phyloP scores from a whole-genome alignment of 2,329 filamentous ascomycete species.

The Clarireedia paspali region DNA sequence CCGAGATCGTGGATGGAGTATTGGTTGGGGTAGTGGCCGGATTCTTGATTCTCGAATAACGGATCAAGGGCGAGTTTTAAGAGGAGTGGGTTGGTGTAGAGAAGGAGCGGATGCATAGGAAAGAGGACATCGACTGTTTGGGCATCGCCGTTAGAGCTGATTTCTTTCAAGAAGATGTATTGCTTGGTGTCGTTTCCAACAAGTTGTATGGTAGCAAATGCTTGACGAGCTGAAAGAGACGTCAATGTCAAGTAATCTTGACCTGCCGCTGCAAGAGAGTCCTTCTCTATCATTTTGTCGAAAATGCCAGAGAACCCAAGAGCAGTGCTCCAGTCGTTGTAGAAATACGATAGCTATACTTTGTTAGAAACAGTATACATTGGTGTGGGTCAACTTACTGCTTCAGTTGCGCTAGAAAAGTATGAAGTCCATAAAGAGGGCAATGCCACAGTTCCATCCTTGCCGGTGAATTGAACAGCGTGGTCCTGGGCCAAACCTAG shows the following conservation, averaged over 20 bases:
- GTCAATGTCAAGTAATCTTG: slow-evolving; percentile 39
- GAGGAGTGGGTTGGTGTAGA: slow-evolving; percentile 66
- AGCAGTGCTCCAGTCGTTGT: slow-evolving; percentile 62
- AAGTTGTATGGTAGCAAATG: slow-evolving; percentile 36
- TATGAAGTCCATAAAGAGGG: slow-evolving; percentile 71
- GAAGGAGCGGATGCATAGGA: slow-evolving; percentile 72
- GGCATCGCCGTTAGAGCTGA: slow-evolving; percentile 78
- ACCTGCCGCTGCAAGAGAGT: slow-evolving; percentile 60
- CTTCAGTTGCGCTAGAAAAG: slow-evolving; percentile 52
- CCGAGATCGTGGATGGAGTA: slow-evolving; percentile 73
- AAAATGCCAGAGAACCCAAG: slow-evolving; percentile 51
- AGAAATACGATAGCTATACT: slow-evolving; percentile 55
- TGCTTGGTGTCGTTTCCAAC: slow-evolving; percentile 37
- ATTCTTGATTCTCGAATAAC: slow-evolving; percentile 59
- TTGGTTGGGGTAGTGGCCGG: slow-evolving; percentile 57
- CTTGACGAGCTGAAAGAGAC: slow-evolving; percentile 42
- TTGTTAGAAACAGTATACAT: too few species aligned
- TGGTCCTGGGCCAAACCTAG: slow-evolving; percentile 70
- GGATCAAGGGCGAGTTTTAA: slow-evolving; percentile 54
- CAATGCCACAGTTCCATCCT: slow-evolving; percentile 56
- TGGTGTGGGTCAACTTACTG: slow-evolving; percentile 28
- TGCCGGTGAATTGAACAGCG: slow-evolving; percentile 67
- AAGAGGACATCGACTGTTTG: slow-evolving; percentile 89
- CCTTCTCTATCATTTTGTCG: slow-evolving; percentile 59
- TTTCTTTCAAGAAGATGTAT: slow-evolving; percentile 62